Conservation (phyloP, 2,329 filamentous ascomycete species). For the Stromatinia cepivora region DNA sequence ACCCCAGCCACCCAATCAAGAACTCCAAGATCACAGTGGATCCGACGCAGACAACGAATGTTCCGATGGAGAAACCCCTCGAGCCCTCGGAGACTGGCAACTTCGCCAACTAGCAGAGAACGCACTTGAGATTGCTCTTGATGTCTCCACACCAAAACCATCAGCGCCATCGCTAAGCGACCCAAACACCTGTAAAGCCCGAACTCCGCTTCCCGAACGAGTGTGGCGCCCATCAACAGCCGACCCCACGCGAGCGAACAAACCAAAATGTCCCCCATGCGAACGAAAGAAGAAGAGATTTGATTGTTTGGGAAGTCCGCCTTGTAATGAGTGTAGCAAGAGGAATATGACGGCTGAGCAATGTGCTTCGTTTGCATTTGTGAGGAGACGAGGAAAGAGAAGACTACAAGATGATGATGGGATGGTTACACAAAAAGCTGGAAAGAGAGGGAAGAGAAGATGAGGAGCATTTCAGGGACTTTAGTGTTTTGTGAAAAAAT, state of each 20-base stretch:
- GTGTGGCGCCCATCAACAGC: slow-evolving; percentile 11
- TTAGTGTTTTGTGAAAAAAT: not conserved
- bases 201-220: slow-evolving; percentile 15
- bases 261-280: slow-evolving; percentile 23
- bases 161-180: not conserved
- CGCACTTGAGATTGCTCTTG: slow-evolving; percentile 15
- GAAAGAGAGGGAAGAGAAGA: slow-evolving; percentile 5
- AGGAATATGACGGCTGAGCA: slow-evolving; percentile 13
- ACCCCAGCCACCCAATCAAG: not conserved
- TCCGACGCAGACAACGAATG: slow-evolving; percentile 20
- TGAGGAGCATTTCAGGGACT: not conserved
- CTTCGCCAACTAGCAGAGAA: slow-evolving; percentile 18
- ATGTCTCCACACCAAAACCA: not conserved
- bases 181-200: slow-evolving; percentile 3
- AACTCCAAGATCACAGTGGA: slow-evolving; percentile 16
- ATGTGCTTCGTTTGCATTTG: not conserved
- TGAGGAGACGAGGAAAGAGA: slow-evolving; percentile 3
- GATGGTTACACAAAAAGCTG: slow-evolving; percentile 8
- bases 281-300: slow-evolving; percentile 20
- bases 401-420: slow-evolving; percentile 16
- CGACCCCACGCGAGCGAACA: slow-evolving; percentile 14
- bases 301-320: slow-evolving; percentile 18
- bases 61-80: slow-evolving; percentile 3
- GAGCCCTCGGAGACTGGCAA: slow-evolving; percentile 6
- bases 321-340: slow-evolving; percentile 22